phyloP scores from a whole-genome alignment of 1,139 yeast species.

The Torulaspora pretoriensis region DNA sequence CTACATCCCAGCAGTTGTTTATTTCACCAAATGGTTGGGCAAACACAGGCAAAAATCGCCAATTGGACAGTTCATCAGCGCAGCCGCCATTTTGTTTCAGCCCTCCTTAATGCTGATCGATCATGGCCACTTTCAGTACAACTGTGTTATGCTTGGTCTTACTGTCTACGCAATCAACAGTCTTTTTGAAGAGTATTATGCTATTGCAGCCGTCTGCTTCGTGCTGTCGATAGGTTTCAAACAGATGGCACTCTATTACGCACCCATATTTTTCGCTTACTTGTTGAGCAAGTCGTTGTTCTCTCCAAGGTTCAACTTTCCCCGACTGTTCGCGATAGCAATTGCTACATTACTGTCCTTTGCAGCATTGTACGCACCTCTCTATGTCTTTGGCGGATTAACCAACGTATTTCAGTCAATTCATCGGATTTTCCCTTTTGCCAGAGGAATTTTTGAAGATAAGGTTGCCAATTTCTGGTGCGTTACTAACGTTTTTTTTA shows the following conservation, averaged over 20 bases:
- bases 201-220: conserved; percentile 74
- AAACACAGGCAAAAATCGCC: conserved; percentile 48
- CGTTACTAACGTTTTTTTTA: conserved; percentile 70
- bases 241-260: conserved; percentile 92
- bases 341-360: conserved; percentile 58
- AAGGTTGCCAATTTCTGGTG: conserved; percentile 99
- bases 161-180: conserved; percentile 65
- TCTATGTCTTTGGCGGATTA: conserved; percentile 44
- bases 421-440: conserved; percentile 81
- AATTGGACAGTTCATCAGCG: conserved; percentile 71
- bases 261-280: conserved; percentile 82
- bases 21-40: conserved; percentile 65
- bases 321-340: conserved; percentile 58
- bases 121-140: conserved; percentile 96
- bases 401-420: conserved; percentile 45
- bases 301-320: conserved; percentile 40
- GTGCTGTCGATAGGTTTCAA: conserved; percentile 77
- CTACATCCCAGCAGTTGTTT: conserved; percentile 77
- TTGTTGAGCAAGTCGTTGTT: conserved; percentile 38
- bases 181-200: conserved; percentile 57
- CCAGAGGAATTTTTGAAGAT: conserved; percentile 94
- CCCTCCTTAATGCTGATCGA: conserved; percentile 83
- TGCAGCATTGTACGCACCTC: conserved; percentile 54
- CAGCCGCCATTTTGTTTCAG: conserved; percentile 71
- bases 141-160: conserved; percentile 89